phyloP scores from a whole-genome alignment of 257 asterid species.

The Solanum ossicruentum region DNA sequence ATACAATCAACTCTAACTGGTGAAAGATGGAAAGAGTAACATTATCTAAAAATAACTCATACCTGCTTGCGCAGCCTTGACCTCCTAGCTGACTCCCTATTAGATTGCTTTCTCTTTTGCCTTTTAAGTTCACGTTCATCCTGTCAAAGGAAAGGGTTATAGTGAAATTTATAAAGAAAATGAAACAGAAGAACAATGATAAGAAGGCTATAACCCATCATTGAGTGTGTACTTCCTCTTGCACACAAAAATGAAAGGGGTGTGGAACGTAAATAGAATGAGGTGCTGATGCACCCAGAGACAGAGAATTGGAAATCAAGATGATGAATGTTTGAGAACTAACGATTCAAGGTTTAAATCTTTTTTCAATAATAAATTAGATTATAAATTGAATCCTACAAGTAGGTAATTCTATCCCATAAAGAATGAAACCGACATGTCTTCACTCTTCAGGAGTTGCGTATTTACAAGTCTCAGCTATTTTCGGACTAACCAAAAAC shows the following conservation, averaged over 20 bases:
- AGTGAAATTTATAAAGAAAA: not conserved
- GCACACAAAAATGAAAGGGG: not conserved
- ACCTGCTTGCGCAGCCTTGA: constrained; percentile 98
- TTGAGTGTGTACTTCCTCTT: not conserved
- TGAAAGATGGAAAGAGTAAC: not conserved
- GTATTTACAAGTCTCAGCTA: not conserved
- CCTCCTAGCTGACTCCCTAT: constrained; percentile 97
- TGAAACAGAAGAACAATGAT: not conserved
- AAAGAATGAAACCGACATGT: not conserved
- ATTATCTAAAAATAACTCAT: not conserved
- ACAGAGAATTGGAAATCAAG: not conserved
- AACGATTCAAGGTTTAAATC: not conserved
- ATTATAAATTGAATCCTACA: not conserved
- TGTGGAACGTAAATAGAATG: not conserved
- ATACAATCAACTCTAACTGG: not conserved
- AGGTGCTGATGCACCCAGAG: not conserved
- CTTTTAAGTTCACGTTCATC: constrained; percentile 90
- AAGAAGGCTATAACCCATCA: not conserved
- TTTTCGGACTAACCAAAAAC: not conserved
- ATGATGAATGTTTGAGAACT: not conserved
- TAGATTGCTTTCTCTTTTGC: constrained; percentile 94
- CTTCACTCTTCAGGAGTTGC: not conserved
- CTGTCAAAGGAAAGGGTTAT: constrained; percentile 20
- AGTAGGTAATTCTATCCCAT: not conserved
- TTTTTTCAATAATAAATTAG: not conserved